A percentile compares a stretch with the other conserved stretches of the same genome.
These are phyloP conservation scores for Boletus pseudopeckii DNA, from an alignment of 768 basidiomycete species.

Conservation along the genomic window DNA sequence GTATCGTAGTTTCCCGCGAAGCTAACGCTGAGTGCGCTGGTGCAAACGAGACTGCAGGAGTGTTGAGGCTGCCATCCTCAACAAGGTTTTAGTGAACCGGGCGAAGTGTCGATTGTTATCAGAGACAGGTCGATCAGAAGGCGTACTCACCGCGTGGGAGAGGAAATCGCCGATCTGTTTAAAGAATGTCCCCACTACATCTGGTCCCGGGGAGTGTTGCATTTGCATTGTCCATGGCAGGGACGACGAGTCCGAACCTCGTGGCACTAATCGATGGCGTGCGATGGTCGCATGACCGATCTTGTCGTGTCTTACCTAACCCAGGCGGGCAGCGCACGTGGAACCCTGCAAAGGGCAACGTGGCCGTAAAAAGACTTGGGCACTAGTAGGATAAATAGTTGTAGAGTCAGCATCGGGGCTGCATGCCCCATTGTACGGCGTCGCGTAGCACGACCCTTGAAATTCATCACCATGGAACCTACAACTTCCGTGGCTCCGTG, in stretches of 20 bases:
- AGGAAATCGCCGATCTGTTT: conserved; percentile 7
- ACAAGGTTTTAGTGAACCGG: conserved; percentile 1
- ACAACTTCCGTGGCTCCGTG: conserved; percentile 16
- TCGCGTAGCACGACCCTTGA: conserved; percentile 14
- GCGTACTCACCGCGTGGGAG: not conserved
- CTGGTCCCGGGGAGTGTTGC: not conserved
- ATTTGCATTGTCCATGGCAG: conserved; percentile 4
- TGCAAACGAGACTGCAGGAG: too few relatives aligned
- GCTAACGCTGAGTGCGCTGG: conserved; percentile 12
- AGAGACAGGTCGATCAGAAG: conserved; percentile 8
- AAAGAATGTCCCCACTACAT: too few relatives aligned
- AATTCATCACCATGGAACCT: conserved; percentile 24
- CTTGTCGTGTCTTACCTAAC: not conserved
- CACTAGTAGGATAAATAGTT: too few relatives aligned
- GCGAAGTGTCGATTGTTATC: not conserved
- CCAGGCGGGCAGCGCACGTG: too few relatives aligned
- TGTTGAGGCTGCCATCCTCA: not conserved
- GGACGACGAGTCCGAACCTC: conserved; percentile 13
- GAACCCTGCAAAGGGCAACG: too few relatives aligned
- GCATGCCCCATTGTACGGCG: not conserved
- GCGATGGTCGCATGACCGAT: conserved; percentile 22
- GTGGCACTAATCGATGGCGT: conserved; percentile 19
- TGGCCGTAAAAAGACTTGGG: too few relatives aligned
- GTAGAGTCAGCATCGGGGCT: too few relatives aligned
- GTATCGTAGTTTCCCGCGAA: conserved; percentile 21